phyloP scores from a whole-genome alignment of 2,329 filamentous ascomycete species.

The Alternaria solani region DNA sequence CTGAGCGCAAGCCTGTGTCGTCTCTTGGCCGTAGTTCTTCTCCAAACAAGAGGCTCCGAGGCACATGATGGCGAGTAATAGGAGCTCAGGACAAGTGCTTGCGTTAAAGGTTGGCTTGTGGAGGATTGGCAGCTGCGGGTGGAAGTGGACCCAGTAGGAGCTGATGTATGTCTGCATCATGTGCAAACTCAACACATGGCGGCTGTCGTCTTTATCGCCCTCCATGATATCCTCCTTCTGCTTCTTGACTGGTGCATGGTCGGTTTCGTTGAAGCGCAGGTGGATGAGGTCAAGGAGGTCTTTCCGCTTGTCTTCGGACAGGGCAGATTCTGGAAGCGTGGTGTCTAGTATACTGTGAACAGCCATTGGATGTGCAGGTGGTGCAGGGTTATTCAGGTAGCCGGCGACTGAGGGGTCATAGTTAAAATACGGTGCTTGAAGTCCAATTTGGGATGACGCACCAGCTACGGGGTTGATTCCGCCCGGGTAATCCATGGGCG shows the following conservation, averaged over 20 bases:
- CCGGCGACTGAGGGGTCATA: slow-evolving; percentile 59
- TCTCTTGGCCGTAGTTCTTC: slow-evolving; percentile 76
- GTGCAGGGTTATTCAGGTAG: slow-evolving; percentile 58
- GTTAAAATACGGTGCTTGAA: slow-evolving; percentile 61
- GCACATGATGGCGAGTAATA: slow-evolving; percentile 88
- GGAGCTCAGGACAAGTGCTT: slow-evolving; percentile 82
- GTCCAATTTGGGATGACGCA: slow-evolving; percentile 52
- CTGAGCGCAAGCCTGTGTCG: slow-evolving; percentile 79
- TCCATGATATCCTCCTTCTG: slow-evolving; percentile 80
- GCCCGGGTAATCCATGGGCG: slow-evolving; percentile 49
- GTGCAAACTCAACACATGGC: slow-evolving; percentile 76
- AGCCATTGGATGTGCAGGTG: slow-evolving; percentile 83
- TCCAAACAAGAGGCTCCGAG: slow-evolving; percentile 92
- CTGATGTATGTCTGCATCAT: slow-evolving; percentile 94
- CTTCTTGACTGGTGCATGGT: slow-evolving; percentile 75
- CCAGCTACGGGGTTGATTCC: slow-evolving; percentile 48
- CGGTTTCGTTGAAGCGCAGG: slow-evolving; percentile 80
- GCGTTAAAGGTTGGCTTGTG: slow-evolving; percentile 94
- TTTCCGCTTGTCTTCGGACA: slow-evolving; percentile 87
- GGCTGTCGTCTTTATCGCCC: slow-evolving; percentile 72
- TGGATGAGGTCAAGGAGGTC: slow-evolving; percentile 84
- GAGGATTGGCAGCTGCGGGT: slow-evolving; percentile 90
- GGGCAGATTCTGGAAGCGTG: slow-evolving; percentile 76
- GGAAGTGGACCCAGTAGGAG: slow-evolving; percentile 95
- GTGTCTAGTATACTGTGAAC: slow-evolving; percentile 86